These are phyloP conservation scores for Albatrellus ellisii DNA, from an alignment of 768 basidiomycete species.

Conservation along the genomic window DNA sequence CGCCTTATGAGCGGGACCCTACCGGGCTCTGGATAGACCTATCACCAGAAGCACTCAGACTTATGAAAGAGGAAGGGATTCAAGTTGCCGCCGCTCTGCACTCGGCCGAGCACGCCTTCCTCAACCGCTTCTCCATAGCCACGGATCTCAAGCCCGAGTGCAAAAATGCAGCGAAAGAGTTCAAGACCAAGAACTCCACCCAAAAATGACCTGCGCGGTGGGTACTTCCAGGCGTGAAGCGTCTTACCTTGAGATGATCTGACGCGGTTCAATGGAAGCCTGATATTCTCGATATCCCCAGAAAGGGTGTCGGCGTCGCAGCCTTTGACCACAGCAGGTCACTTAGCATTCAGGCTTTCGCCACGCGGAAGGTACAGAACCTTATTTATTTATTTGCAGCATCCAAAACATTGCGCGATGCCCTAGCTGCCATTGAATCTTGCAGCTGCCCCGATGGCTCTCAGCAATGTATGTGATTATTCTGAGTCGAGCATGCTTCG, in stretches of 20 bases:
- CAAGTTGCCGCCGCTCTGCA: slow-evolving; percentile 75
- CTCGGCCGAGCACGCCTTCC: slow-evolving; percentile 70
- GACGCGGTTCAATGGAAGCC: slow-evolving; percentile 24
- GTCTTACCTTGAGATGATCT: neutral
- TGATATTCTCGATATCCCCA: slow-evolving; percentile 69
- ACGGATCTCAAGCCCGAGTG: slow-evolving; percentile 74
- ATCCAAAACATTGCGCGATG: slow-evolving; percentile 43
- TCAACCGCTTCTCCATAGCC: slow-evolving; percentile 62
- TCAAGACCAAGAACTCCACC: slow-evolving; percentile 32
- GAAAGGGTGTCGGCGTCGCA: slow-evolving; percentile 47
- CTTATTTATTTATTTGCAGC: slow-evolving; percentile 24
- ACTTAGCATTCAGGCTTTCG: neutral
- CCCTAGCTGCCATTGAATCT: slow-evolving; percentile 37
- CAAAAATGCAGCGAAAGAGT: slow-evolving; percentile 67
- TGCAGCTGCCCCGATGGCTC: slow-evolving; percentile 69
- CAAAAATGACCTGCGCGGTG: slow-evolving; percentile 63
- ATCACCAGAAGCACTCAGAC: slow-evolving; percentile 34
- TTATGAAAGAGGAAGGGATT: slow-evolving; percentile 41
- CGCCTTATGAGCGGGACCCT: slow-evolving; percentile 61
- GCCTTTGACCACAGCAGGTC: slow-evolving; percentile 67
- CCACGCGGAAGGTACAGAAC: neutral
- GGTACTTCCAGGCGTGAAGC: neutral
- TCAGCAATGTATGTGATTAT: slow-evolving; percentile 44
- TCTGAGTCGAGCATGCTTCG: too few species aligned
- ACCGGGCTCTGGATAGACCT: slow-evolving; percentile 76